A percentile compares a stretch with the other conserved stretches of the same genome.
phyloP scores from a whole-genome alignment of 345 rosid genomes.

The Toxicodendron radicans region DNA sequence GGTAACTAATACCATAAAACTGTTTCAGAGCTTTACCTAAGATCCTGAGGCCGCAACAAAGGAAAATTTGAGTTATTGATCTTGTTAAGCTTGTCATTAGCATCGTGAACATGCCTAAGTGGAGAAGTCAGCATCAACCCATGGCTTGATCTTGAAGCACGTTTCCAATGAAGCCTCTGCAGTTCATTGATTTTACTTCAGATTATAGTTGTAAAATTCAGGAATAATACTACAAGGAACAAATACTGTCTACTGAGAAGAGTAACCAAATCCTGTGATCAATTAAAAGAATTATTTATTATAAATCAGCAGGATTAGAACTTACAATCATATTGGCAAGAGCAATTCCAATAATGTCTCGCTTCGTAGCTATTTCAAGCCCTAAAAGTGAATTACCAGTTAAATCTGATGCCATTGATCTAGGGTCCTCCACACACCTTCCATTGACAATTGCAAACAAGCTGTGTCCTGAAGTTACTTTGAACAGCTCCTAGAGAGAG shows the following conservation, averaged over 20 bases:
- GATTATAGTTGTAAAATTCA: not conserved
- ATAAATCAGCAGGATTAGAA: conserved; percentile 11
- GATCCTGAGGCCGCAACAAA: conserved; percentile 73
- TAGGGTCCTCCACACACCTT: conserved; percentile 84
- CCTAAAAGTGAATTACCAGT: conserved; percentile 71
- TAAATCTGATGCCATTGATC: conserved; percentile 87
- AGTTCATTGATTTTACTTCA: conserved; percentile 15
- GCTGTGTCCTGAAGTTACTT: conserved; percentile 75
- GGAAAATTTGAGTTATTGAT: conserved; percentile 41
- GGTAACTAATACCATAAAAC: not conserved
- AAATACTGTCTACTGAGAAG: not conserved
- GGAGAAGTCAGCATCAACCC: conserved; percentile 95
- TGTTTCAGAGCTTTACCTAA: conserved; percentile 47
- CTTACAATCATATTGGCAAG: conserved; percentile 93
- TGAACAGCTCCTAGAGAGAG: conserved; percentile 70
- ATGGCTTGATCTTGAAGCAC: conserved; percentile 71
- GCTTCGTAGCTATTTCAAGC: conserved; percentile 80
- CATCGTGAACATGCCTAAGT: conserved; percentile 51
- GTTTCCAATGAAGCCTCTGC: conserved; percentile 96
- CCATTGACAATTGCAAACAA: conserved; percentile 84
- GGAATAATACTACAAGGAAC: not conserved
- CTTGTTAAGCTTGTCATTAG: conserved; percentile 40
- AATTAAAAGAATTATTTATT: not conserved
- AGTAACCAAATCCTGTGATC: not conserved
- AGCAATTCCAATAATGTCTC: conserved; percentile 90